phyloP scores from a whole-genome alignment of 768 basidiomycete genomes.

The Leucosporidium scottii region DNA sequence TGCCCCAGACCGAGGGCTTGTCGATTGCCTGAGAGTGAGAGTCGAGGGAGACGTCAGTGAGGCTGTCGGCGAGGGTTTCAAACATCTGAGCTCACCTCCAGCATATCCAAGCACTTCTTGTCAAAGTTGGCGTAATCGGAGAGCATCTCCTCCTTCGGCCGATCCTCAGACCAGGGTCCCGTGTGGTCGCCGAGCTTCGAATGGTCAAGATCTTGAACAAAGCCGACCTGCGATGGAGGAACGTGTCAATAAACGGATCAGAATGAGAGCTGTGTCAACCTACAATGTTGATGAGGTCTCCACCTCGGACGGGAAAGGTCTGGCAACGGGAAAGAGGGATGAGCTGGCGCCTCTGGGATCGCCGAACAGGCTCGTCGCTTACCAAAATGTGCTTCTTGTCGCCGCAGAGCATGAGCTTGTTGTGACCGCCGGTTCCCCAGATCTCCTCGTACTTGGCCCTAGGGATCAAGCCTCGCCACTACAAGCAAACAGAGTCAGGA shows the following conservation, averaged over 20 bases:
- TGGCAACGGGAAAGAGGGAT: too few species aligned
- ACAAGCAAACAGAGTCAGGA: too few species aligned
- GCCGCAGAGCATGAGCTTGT: slow-evolving; percentile 14
- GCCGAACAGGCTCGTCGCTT: too few species aligned
- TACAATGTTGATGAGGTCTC: not conserved
- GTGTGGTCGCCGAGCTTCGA: slow-evolving; percentile 1
- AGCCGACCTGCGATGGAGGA: not conserved
- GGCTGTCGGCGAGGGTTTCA: too few species aligned
- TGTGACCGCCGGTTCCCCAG: slow-evolving; percentile 6
- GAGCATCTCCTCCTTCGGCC: not conserved
- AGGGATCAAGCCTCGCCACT: slow-evolving; percentile 27
- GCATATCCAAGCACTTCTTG: not conserved
- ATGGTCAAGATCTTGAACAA: not conserved
- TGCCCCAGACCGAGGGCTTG: slow-evolving; percentile 8
- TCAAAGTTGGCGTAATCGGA: not conserved
- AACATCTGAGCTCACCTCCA: not conserved
- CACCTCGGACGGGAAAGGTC: not conserved
- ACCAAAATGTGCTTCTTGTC: not conserved
- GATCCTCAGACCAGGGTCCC: not conserved
- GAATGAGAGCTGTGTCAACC: too few species aligned
- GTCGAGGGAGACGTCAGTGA: too few species aligned
- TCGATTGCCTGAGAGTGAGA: slow-evolving; percentile 2
- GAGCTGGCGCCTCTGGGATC: too few species aligned
- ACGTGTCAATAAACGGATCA: too few species aligned
- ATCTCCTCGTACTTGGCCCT: slow-evolving; percentile 8